A percentile compares a stretch with the other conserved stretches of the same genome.
phyloP scores from a whole-genome alignment of 1,139 yeast species.

The Kurtzmaniella quercitrusa region DNA sequence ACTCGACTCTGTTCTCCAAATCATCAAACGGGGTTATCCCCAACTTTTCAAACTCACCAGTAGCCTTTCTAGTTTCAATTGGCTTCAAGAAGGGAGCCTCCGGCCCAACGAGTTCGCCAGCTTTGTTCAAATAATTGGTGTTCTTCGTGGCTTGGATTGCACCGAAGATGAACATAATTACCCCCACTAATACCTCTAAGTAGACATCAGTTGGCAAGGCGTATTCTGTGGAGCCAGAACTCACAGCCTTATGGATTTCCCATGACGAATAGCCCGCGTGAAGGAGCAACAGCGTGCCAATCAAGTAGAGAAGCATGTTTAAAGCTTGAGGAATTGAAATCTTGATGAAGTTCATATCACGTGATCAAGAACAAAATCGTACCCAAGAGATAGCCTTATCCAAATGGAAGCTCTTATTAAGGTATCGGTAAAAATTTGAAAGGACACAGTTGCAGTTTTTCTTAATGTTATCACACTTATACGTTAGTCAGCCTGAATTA shows the following conservation, averaged over 20 bases:
- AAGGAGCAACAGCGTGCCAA: constrained; percentile 32
- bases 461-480: too few relatives aligned
- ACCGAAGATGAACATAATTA: constrained; percentile 34
- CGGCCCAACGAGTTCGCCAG: constrained; percentile 18
- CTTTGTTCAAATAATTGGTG: constrained; percentile 18
- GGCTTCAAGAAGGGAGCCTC: constrained; percentile 33
- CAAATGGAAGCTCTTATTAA: too few relatives aligned
- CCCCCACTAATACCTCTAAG: constrained; percentile 39
- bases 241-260: constrained; percentile 42
- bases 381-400: too few relatives aligned
- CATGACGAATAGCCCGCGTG: constrained; percentile 53
- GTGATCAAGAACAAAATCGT: too few relatives aligned
- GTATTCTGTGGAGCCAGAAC: constrained; percentile 13
- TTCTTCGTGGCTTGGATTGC: constrained; percentile 26
- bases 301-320: constrained; percentile 14
- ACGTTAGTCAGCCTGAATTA: too few relatives aligned
- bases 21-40: constrained; percentile 44
- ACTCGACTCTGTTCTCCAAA: constrained; percentile 40
- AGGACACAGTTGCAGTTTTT: too few relatives aligned
- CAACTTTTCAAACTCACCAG: constrained; percentile 36
- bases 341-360: not conserved
- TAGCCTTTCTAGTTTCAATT: constrained; percentile 47
- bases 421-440: too few relatives aligned
- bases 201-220: constrained; percentile 36
- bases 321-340: not conserved